Conservation (phyloP, 768 basidiomycete genomes). For the Phlebiopsis gigantea region DNA sequence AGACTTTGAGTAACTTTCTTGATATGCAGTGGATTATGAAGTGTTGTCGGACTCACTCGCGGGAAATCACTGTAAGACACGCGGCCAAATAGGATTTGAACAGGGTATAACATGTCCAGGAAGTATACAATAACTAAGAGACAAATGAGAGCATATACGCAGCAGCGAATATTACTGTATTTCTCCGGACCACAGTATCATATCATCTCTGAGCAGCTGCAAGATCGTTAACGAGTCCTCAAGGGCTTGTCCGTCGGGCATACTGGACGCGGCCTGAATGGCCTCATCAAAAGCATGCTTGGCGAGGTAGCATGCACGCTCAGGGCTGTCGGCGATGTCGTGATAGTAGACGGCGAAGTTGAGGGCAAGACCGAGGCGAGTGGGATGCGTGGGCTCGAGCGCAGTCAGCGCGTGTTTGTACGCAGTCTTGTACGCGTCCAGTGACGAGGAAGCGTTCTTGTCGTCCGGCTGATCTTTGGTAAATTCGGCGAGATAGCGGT, state of each 20-base stretch:
- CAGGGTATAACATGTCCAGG: no score
- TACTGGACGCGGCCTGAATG: conserved; percentile 35
- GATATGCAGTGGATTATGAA: no score
- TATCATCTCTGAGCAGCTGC: conserved; percentile 78
- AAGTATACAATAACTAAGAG: no score
- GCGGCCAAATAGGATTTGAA: no score
- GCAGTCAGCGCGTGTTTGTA: conserved; percentile 77
- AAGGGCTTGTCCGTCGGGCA: conserved; percentile 35
- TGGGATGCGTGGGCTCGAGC: conserved; percentile 77
- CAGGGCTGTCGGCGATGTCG: conserved; percentile 80
- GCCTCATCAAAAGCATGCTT: conserved; percentile 94
- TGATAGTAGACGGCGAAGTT: conserved; percentile 96
- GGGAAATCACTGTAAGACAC: no score
- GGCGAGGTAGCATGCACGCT: conserved; percentile 82
- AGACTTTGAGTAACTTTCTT: no score
- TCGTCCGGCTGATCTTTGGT: conserved; percentile 66
- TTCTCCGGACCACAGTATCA: conserved; percentile 82
- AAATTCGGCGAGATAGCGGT: conserved; percentile 54
- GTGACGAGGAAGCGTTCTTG: conserved; percentile 65
- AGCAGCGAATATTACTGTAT: conserved; percentile 28
- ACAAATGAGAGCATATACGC: not conserved
- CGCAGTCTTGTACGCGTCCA: conserved; percentile 81
- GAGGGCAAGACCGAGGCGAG: conserved; percentile 80
- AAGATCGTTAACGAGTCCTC: conserved; percentile 81
- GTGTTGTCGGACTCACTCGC: no score